These are phyloP conservation scores for Parafenestella ontariensis DNA, from an alignment of 2,329 filamentous ascomycete species.

Conservation along the genomic window DNA sequence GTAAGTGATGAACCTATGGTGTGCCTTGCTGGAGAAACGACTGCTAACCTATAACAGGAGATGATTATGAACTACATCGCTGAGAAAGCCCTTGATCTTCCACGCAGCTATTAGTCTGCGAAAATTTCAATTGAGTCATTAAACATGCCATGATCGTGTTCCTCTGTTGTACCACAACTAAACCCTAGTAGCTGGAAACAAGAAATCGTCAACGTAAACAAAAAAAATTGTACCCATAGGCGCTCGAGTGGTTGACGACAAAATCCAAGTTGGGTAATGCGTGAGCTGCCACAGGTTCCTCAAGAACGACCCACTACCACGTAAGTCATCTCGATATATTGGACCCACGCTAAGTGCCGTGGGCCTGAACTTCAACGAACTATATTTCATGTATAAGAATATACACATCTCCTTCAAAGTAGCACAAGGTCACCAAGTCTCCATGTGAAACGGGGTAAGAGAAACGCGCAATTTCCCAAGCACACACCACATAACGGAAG, in stretches of 20 bases:
- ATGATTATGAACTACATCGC: constrained; percentile 69
- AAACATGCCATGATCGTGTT: no score
- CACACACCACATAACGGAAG: no score
- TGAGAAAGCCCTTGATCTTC: constrained; percentile 69
- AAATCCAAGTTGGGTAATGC: not conserved
- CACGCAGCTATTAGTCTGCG: constrained; percentile 66
- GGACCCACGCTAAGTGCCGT: not conserved
- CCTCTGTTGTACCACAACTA: no score
- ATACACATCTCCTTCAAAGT: not conserved
- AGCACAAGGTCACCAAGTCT: no score
- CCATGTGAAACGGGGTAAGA: no score
- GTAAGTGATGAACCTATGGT: constrained; percentile 40
- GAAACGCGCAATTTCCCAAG: no score
- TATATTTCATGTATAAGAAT: not conserved
- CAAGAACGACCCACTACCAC: not conserved
- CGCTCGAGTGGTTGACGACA: not conserved
- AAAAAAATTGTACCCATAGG: no score
- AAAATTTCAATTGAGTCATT: no score
- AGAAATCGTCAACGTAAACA: no score
- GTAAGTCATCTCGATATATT: not conserved
- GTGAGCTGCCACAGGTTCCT: not conserved
- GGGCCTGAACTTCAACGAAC: no score
- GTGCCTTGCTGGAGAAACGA: constrained; percentile 1
- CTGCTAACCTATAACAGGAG: constrained; percentile 57
- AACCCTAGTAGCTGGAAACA: no score